Percentiles rank a stretch among this genome's conserved stretches.
phyloP scores from a whole-genome alignment of 129 eudicot genomes.

The Pulicaria dysenterica region DNA sequence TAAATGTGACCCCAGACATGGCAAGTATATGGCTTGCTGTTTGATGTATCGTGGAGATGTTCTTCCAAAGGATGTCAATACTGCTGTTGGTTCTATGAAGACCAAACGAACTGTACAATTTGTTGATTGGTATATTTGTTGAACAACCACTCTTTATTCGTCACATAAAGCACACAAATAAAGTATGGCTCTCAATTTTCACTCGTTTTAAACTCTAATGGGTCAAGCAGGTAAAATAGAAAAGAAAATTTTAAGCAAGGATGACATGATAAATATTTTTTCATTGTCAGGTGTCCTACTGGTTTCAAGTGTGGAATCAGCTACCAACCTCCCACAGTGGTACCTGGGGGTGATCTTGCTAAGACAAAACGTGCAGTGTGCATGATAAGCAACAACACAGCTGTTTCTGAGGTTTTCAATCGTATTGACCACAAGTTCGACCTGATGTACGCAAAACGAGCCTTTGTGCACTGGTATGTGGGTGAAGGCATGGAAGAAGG shows the following conservation, averaged over 20 bases:
- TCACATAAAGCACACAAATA: neutral
- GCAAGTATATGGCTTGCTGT: conserved; percentile 86
- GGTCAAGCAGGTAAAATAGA: neutral
- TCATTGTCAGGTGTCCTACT: conserved; percentile 67
- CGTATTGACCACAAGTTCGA: conserved; percentile 77
- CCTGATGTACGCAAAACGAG: conserved; percentile 72
- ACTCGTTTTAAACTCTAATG: neutral
- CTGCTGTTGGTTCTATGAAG: conserved; percentile 72
- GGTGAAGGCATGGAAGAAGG: conserved; percentile 98
- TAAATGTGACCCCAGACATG: conserved; percentile 88
- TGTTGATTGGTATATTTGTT: conserved; percentile 72
- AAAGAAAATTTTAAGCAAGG: neutral
- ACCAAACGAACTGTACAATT: conserved; percentile 76
- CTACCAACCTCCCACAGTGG: conserved; percentile 79
- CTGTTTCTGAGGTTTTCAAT: conserved; percentile 74
- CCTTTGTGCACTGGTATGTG: conserved; percentile 90
- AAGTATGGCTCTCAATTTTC: neutral
- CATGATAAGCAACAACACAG: conserved; percentile 90
- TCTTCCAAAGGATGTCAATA: conserved; percentile 84
- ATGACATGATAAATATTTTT: neutral
- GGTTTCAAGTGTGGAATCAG: conserved; percentile 88
- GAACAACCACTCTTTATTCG: neutral
- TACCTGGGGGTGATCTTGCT: conserved; percentile 91
- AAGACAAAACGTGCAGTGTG: conserved; percentile 76
- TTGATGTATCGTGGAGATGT: conserved; percentile 92